A percentile compares a stretch with the other conserved stretches of the same genome.
Conservation (phyloP, 179 eudicot genomes). For the Beta macrorhiza region DNA sequence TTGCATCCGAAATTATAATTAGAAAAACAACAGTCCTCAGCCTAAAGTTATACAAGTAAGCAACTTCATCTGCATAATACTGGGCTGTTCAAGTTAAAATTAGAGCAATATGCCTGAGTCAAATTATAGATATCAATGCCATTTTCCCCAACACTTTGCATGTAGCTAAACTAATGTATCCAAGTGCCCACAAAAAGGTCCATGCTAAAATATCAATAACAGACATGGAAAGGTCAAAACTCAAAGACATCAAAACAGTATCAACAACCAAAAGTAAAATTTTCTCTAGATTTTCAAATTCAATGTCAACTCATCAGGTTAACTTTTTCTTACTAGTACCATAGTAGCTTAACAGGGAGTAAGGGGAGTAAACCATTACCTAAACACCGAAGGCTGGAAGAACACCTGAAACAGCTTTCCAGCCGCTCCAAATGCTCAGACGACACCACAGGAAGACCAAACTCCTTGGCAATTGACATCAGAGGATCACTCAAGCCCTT, state of each 20-base stretch:
- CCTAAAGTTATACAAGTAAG: neutral
- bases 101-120: no score
- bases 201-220: neutral
- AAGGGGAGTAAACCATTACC: constrained; percentile 13
- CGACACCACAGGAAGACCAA: constrained; percentile 24
- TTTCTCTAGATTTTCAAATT: neutral
- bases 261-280: neutral
- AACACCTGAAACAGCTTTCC: constrained; percentile 24
- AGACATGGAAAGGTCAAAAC: neutral
- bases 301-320: neutral
- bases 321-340: neutral
- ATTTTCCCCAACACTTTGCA: neutral
- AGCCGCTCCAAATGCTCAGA: constrained; percentile 23
- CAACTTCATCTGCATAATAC: neutral
- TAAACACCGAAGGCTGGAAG: constrained; percentile 20
- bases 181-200: neutral
- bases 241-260: neutral
- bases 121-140: no score
- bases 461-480: constrained; percentile 6
- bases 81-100: no score
- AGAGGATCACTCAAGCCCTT: constrained; percentile 23
- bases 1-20: no score
- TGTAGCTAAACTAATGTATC: neutral
- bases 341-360: neutral
- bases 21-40: neutral